Conservation (phyloP, 2,329 filamentous ascomycete genomes). For the Dactylellina haptotyla region DNA sequence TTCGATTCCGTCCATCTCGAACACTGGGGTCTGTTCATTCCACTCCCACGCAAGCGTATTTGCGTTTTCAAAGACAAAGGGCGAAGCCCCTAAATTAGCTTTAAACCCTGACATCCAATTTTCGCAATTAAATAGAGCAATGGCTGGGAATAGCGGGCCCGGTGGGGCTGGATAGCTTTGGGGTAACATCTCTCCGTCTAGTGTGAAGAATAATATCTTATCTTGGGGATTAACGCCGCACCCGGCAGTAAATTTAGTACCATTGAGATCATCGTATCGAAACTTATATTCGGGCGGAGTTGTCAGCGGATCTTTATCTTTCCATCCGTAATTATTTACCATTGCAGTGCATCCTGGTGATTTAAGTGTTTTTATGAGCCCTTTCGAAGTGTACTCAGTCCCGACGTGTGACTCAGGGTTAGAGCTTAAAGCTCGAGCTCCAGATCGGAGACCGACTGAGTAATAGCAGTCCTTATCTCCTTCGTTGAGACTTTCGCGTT, state of each 20-base stretch:
- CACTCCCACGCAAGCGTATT: neutral
- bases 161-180: neutral
- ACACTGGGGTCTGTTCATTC: neutral
- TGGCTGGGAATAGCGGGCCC: neutral
- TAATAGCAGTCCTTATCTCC: neutral
- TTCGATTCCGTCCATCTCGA: no score
- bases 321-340: no score
- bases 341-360: no score
- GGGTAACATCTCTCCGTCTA: constrained; percentile 9
- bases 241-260: no score
- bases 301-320: no score
- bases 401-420: no score
- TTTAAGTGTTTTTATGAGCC: no score
- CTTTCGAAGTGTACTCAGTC: no score
- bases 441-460: constrained; percentile 3
- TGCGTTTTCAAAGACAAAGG: neutral
- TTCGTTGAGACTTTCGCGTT: no score
- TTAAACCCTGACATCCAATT: neutral
- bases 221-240: constrained; percentile 14
- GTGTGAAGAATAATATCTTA: constrained; percentile 17
- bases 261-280: no score
- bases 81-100: constrained; percentile 10
- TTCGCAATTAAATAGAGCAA: neutral
- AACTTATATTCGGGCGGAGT: neutral
- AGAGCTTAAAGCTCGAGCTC: no score